These are phyloP conservation scores for Tetrahymena elliotti DNA, from an alignment of 73 alveolate genomes.

Conservation along the genomic window DNA sequence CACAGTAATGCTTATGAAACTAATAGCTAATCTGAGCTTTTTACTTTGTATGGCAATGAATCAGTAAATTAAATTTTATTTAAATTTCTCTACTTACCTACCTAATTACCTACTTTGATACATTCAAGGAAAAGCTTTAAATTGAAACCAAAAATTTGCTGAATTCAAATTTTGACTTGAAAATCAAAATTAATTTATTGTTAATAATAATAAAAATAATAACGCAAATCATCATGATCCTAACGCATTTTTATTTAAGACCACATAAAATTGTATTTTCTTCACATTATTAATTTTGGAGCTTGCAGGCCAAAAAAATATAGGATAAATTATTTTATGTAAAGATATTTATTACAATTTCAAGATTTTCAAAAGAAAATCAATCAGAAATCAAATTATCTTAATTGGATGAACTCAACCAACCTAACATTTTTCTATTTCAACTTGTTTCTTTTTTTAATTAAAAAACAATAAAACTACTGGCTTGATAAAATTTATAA, in stretches of 20 bases:
- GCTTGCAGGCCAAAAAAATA: not conserved
- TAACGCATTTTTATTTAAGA: not conserved
- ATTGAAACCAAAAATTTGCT: not conserved
- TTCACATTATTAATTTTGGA: too few relatives aligned
- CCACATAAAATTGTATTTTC: not conserved
- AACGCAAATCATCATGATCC: not conserved
- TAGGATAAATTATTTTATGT: not conserved
- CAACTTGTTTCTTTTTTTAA: not conserved
- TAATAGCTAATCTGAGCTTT: conserved; percentile 27
- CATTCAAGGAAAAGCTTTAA: not conserved
- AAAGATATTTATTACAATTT: not conserved
- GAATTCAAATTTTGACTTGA: not conserved
- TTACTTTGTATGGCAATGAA: conserved; percentile 19
- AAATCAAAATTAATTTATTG: too few relatives aligned
- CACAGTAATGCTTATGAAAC: conserved; percentile 42
- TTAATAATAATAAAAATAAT: too few relatives aligned
- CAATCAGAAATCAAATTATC: not conserved
- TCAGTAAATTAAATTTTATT: not conserved
- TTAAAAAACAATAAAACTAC: not conserved
- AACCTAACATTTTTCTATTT: not conserved
- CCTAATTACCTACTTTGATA: too few relatives aligned
- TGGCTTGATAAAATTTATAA: not conserved
- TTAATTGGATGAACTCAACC: not conserved
- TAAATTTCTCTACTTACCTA: not conserved
- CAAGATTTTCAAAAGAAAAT: too few relatives aligned